A percentile compares a stretch with the other conserved stretches of the same genome.
Conservation (phyloP, 2,329 filamentous ascomycete species). For the Microdochium bolleyi region DNA sequence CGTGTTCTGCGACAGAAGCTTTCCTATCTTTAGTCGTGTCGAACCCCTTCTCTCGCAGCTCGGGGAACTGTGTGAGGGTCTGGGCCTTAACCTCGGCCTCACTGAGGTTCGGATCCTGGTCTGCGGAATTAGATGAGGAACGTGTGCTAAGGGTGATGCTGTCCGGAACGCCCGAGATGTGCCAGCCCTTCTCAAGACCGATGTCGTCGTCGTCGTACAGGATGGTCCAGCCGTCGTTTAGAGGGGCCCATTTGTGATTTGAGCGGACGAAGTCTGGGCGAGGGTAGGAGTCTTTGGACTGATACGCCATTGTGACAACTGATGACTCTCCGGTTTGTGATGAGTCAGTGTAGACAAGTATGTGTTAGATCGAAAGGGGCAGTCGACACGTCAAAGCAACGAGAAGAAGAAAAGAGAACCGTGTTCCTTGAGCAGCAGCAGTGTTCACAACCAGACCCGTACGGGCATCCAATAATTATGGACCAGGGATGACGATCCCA, state of each 20-base stretch:
- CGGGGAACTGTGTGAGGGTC: slow-evolving; percentile 39
- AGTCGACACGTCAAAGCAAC: no score
- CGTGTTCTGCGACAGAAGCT: slow-evolving; percentile 20
- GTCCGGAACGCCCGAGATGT: slow-evolving; percentile 38
- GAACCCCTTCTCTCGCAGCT: slow-evolving; percentile 38
- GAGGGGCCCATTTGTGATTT: slow-evolving; percentile 46
- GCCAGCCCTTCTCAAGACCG: slow-evolving; percentile 46
- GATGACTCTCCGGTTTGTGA: no score
- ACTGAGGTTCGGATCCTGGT: slow-evolving; percentile 1
- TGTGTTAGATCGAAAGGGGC: no score
- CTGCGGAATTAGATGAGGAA: slow-evolving; percentile 2
- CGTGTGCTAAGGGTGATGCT: slow-evolving; percentile 21
- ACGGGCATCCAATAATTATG: no score
- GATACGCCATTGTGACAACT: slow-evolving; percentile 14
- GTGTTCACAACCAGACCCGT: no score
- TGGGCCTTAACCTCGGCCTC: slow-evolving; percentile 29
- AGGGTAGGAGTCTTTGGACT: slow-evolving; percentile 38
- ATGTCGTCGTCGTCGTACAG: slow-evolving; percentile 57
- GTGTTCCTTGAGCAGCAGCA: no score
- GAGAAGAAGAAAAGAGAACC: no score
- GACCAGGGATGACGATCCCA: no score
- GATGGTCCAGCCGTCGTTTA: slow-evolving; percentile 58
- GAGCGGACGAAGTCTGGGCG: slow-evolving; percentile 56
- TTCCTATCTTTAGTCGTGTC: slow-evolving; percentile 16
- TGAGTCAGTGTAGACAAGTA: no score